Evolutionary conservation across 2,329 filamentous ascomycete genomes (phyloP), one percentile per base, ranked within the genome.

Genomic region (Fonsecaea monophora): DNA sequence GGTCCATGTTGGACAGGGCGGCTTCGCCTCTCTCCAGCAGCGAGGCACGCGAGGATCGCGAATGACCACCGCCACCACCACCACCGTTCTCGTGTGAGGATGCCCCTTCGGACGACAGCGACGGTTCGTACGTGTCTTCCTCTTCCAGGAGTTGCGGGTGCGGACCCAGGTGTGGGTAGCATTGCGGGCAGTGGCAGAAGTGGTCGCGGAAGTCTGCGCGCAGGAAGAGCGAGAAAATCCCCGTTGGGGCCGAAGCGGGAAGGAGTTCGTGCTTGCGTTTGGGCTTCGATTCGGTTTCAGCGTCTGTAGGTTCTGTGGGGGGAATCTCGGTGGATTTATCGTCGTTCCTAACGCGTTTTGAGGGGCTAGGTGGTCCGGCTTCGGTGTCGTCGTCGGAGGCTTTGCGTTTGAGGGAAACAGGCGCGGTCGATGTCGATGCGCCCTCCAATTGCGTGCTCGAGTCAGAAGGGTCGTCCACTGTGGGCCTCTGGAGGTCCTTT

Each of bases 91-190:
- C 25, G 4, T 84, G 81, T 18, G 83, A 84, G 1, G 84, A 87
- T 5, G 81, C 83, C n/a, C 21, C 42, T n/a, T 42, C 40, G 2
- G 83, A 86, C 15, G 85, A 97, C 4, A 97, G 82, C 1, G 94
- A 93, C 0, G 94, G 95, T 74, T 97, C 93, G 78, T 99, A 99
- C 0, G 88, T 89, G 38, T 97, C 92, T 82, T 99, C 95, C 78
- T 96, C 93, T 75, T 98, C 94, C 9, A 97, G 88, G 10, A 99
- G 90, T 75, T 96, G 91, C 0, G 88, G 87, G 76, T 96, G 89
- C 0, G 83, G 80, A 62, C 87, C 82, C 1, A 98, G 86, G 12
- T 86, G 81, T 0, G 88, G 88, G 79, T 92, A 97, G 81, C 94
- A 97, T n/a, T 84, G 80, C 15, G 86, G 77, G 79, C 95, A 99